These are phyloP conservation scores for Mesotaenium endlicherianum DNA, from an alignment of 139 green algal genomes.

Conservation along the genomic window DNA sequence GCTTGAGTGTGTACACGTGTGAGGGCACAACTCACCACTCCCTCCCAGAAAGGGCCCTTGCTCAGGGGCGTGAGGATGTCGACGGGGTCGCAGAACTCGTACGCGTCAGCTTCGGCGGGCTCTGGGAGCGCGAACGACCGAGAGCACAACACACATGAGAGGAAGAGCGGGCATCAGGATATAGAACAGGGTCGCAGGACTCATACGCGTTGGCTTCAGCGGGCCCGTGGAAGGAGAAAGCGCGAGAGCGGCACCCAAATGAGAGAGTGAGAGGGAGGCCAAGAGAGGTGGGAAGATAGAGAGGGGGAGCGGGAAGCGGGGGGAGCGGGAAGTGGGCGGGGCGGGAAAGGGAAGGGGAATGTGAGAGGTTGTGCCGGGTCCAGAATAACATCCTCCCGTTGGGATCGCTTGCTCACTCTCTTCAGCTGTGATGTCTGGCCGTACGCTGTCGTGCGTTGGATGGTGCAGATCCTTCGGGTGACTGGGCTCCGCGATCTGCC, in stretches of 20 bases:
- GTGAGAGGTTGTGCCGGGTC: too few species aligned
- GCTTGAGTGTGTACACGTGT: too few species aligned
- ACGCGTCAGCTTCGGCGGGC: slow-evolving; percentile 33
- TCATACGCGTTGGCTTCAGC: too few species aligned
- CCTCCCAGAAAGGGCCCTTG: slow-evolving; percentile 47
- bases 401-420: too few species aligned
- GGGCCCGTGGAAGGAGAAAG: too few species aligned
- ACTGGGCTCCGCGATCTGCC: slow-evolving; percentile 25
- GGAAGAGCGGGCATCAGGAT: not conserved
- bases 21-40: slow-evolving; percentile 48
- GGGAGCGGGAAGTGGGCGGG: not conserved
- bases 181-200: too few species aligned
- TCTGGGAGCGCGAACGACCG: not conserved
- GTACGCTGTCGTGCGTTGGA: not conserved
- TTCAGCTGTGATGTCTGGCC: not conserved
- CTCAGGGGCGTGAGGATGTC: slow-evolving; percentile 41
- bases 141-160: not conserved
- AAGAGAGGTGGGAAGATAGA: too few species aligned
- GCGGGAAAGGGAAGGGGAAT: not conserved
- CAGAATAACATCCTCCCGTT: too few species aligned
- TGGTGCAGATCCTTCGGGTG: slow-evolving; percentile 10
- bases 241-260: too few species aligned
- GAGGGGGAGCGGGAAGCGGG: not conserved
- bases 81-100: slow-evolving; percentile 45
- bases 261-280: too few species aligned